phyloP scores from a whole-genome alignment of 768 basidiomycete genomes.

The Aureoboletus auriporus region DNA sequence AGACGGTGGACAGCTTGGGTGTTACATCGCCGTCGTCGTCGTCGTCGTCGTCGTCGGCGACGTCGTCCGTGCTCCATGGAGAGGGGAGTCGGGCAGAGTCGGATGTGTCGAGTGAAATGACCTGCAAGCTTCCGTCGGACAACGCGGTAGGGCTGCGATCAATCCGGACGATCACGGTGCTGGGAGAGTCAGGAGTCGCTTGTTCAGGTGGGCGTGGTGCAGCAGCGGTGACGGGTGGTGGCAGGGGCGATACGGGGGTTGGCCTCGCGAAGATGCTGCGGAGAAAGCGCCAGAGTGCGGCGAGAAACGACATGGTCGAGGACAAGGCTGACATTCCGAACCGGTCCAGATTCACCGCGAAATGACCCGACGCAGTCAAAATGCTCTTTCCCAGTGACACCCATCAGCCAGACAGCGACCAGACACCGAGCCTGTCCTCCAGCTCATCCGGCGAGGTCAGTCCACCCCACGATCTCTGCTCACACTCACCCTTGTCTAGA shows the following conservation, averaged over 20 bases:
- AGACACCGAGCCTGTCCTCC: slow-evolving; percentile 24
- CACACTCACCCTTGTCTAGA: slow-evolving; percentile 15
- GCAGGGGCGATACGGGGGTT: not conserved
- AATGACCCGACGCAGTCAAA: not conserved
- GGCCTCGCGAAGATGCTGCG: not conserved
- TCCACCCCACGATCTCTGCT: not conserved
- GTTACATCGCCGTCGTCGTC: not conserved
- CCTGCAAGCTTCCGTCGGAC: slow-evolving; percentile 21
- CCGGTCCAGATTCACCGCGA: too few relatives aligned
- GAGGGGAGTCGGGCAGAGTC: slow-evolving; percentile 20
- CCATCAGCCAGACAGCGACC: slow-evolving; percentile 9
- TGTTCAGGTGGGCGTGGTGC: slow-evolving; percentile 11
- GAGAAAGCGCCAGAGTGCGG: slow-evolving; percentile 15
- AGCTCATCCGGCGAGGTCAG: slow-evolving; percentile 29
- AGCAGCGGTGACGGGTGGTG: not conserved
- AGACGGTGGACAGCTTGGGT: not conserved
- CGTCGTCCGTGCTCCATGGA: slow-evolving; percentile 25
- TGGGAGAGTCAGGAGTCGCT: not conserved
- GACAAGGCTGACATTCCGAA: slow-evolving; percentile 4
- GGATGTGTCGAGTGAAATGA: slow-evolving; percentile 17
- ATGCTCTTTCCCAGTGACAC: slow-evolving; percentile 19
- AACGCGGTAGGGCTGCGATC: slow-evolving; percentile 24
- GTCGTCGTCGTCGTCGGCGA: not conserved
- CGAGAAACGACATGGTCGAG: slow-evolving; percentile 5
- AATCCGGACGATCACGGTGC: slow-evolving; percentile 5